Conservation (phyloP, 2,329 filamentous ascomycete genomes). For the Geosmithia putterillii region DNA sequence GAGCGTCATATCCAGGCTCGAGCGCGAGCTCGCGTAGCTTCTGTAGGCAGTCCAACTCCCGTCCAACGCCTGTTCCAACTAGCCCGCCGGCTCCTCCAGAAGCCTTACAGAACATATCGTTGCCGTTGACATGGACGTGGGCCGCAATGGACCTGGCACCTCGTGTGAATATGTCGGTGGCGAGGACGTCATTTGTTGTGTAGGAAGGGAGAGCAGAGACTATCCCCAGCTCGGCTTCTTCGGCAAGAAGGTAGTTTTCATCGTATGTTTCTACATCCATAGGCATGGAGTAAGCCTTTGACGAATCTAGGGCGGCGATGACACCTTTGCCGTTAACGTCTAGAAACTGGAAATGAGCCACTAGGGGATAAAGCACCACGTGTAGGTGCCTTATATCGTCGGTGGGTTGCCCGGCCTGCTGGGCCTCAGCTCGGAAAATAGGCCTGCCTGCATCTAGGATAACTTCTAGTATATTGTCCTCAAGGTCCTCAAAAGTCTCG, state of each 20-base stretch:
- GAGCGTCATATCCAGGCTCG: not conserved
- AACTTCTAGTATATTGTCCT: constrained; percentile 7
- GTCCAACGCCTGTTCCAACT: constrained; percentile 5
- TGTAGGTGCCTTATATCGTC: constrained; percentile 5
- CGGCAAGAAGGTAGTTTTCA: too few species aligned
- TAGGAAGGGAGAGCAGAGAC: constrained; percentile 4
- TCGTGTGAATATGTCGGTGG: constrained; percentile 4
- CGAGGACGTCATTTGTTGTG: constrained; percentile 6
- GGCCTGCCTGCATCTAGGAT: constrained; percentile 8
- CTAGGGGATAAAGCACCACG: constrained; percentile 4
- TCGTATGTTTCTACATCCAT: constrained; percentile 2
- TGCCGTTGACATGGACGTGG: constrained; percentile 6
- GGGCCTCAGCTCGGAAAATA: constrained; percentile 5
- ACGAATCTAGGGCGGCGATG: constrained; percentile 6
- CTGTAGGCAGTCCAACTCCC: constrained; percentile 7
- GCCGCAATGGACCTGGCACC: constrained; percentile 3
- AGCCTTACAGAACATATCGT: constrained; percentile 11
- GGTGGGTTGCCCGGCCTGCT: not conserved
- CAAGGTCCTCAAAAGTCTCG: constrained; percentile 7
- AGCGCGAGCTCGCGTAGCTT: constrained; percentile 5
- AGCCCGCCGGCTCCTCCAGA: constrained; percentile 4
- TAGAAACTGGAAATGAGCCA: constrained; percentile 6
- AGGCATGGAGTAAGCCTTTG: constrained; percentile 5
- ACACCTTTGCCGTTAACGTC: constrained; percentile 2
- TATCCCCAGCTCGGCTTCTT: constrained; percentile 6